Evolutionary conservation across 2,329 filamentous ascomycete species (phyloP).

Genomic region (Hymenoscyphus scutula): DNA sequence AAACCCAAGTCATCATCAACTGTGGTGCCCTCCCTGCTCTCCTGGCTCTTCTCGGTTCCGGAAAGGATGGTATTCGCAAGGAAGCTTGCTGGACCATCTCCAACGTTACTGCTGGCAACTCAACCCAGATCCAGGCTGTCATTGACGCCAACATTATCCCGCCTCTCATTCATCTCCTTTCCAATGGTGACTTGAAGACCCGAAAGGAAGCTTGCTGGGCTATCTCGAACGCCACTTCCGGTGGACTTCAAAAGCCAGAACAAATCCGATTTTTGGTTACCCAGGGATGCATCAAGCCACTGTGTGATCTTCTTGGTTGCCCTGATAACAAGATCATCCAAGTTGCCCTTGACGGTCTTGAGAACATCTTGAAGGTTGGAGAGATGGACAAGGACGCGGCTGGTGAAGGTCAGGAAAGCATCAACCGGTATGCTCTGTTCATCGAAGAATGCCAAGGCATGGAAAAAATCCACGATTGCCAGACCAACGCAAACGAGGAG

Average conservation of each 20-base stretch:
- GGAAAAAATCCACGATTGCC: conserved; percentile 99
- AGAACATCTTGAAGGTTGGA: conserved; percentile 99
- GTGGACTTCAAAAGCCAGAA: conserved; percentile 96
- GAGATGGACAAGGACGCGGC: conserved; percentile 95
- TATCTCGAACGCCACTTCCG: conserved; percentile 96
- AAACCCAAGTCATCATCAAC: conserved; percentile 99
- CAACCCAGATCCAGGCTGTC: conserved; percentile 93
- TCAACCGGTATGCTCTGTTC: conserved; percentile 96
- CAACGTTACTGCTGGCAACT: conserved; percentile 98
- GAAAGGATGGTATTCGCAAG: conserved; percentile 98
- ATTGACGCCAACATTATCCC: conserved; percentile 97
- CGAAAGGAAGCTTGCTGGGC: conserved; percentile 99
- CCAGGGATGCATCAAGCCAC: conserved; percentile 93
- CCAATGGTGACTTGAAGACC: conserved; percentile 97
- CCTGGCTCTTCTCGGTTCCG: conserved; percentile 90
- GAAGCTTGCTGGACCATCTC: conserved; percentile 99
- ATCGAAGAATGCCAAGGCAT: conserved; percentile 98
- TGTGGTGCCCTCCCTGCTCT: conserved; percentile 89
- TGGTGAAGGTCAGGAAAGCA: conserved; percentile 69
- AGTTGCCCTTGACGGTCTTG: conserved; percentile 92
- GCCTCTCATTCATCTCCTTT: conserved; percentile 90
- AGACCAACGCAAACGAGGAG: conserved; percentile 99
- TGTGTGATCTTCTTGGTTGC: conserved; percentile 92
- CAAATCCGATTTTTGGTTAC: conserved; percentile 94
- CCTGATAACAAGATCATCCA: conserved; percentile 99